Evolutionary conservation across 148 eudicot genomes (phyloP).

Genomic region (Pouteria glomerata): DNA sequence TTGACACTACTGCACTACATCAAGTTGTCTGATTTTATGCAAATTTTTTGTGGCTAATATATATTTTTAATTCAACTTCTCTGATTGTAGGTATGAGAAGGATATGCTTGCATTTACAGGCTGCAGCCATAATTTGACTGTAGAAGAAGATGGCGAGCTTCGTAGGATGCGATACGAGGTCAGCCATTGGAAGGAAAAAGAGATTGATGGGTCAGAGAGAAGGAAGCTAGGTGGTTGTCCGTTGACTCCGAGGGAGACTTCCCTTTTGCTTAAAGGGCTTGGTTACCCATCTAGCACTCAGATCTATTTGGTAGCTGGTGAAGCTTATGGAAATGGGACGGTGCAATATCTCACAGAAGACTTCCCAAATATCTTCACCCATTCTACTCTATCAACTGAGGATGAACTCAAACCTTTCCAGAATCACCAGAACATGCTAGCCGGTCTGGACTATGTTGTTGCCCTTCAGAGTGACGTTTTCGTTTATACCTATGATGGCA

Average conservation of each 20-base stretch:
- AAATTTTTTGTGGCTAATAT: neutral
- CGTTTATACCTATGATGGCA: constrained; percentile 93
- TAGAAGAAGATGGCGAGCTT: constrained; percentile 85
- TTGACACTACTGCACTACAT: no score
- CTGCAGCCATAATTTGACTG: constrained; percentile 83
- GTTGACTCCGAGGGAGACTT: constrained; percentile 83
- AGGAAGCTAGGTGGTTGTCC: constrained; percentile 94
- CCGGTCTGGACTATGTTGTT: constrained; percentile 88
- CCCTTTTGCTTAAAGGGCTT: constrained; percentile 72
- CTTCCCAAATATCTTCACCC: constrained; percentile 79
- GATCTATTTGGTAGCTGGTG: constrained; percentile 92
- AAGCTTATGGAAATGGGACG: constrained; percentile 92
- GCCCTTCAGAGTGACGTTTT: constrained; percentile 90
- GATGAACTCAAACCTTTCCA: constrained; percentile 69
- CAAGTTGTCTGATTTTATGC: neutral
- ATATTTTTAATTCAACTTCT: constrained; percentile 8
- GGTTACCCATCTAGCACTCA: constrained; percentile 76
- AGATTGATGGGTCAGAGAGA: constrained; percentile 76
- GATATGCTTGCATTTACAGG: constrained; percentile 99
- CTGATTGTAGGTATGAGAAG: constrained; percentile 76
- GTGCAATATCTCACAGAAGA: constrained; percentile 63
- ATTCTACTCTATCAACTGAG: constrained; percentile 64
- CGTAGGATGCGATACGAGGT: constrained; percentile 79
- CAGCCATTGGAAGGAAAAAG: constrained; percentile 97
- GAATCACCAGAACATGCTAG: constrained; percentile 94